These are phyloP conservation scores for Peterozyma toletana DNA, from an alignment of 805 yeast species.

Conservation along the genomic window DNA sequence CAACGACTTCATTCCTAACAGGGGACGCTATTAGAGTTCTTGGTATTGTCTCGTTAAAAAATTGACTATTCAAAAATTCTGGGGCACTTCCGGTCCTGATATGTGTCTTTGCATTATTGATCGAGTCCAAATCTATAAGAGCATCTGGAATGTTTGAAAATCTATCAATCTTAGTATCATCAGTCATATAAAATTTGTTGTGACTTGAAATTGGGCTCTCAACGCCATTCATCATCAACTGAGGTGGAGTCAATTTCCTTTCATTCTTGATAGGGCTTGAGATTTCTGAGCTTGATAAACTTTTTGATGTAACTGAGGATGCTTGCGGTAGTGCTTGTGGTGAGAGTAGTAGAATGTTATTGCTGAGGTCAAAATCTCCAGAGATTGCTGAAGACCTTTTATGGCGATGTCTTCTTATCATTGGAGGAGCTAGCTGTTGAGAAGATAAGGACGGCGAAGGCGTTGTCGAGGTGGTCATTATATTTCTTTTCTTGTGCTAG, in stretches of 20 bases:
- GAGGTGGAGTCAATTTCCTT: neutral
- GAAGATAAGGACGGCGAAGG: neutral
- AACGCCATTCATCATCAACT: neutral
- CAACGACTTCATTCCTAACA: slow-evolving; percentile 6
- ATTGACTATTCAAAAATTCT: neutral
- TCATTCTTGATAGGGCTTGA: slow-evolving; percentile 1
- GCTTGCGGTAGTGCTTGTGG: slow-evolving; percentile 4
- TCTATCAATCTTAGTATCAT: slow-evolving; percentile 19
- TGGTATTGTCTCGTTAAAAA: neutral
- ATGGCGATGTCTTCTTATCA: slow-evolving; percentile 61
- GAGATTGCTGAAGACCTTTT: slow-evolving; percentile 84
- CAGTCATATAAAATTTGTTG: slow-evolving; percentile 21
- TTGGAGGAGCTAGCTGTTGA: slow-evolving; percentile 3
- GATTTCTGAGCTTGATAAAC: slow-evolving; percentile 12
- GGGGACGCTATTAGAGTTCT: slow-evolving; percentile 1
- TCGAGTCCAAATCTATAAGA: slow-evolving; percentile 25
- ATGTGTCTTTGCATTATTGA: slow-evolving; percentile 9
- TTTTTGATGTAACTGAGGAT: slow-evolving; percentile 8
- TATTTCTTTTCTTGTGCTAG: no score
- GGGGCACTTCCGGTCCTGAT: slow-evolving; percentile 10
- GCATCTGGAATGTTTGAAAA: slow-evolving; percentile 23
- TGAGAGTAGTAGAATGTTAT: slow-evolving; percentile 12
- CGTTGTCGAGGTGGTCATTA: no score
- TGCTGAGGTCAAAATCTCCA: slow-evolving; percentile 62
- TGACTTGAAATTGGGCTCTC: neutral